Evolutionary conservation across 2,329 filamentous ascomycete species (phyloP).

Genomic region (Fusarium bulbicola): DNA sequence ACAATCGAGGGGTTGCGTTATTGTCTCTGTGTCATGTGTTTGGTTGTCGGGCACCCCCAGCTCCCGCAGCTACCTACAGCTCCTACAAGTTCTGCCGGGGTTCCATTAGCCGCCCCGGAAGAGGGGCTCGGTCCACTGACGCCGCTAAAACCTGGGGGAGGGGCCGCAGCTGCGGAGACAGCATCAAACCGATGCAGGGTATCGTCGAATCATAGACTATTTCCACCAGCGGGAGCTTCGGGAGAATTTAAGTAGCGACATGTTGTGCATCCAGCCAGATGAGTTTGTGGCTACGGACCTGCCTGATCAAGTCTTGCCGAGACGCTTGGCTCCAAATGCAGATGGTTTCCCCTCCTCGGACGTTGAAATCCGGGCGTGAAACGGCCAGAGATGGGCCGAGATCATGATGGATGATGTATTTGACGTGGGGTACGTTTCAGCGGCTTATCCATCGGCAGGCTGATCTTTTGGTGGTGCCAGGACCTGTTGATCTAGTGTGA

Average conservation of each 20-base stretch:
- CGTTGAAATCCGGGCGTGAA: conserved; percentile 22
- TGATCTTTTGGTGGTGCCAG: background rate
- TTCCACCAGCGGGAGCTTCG: conserved; percentile 24
- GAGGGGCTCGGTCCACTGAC: conserved; percentile 24
- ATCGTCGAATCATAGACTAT: conserved; percentile 18
- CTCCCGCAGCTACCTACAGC: background rate
- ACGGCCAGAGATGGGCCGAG: conserved; percentile 20
- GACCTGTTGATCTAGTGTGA: background rate
- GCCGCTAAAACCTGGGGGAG: conserved; percentile 37
- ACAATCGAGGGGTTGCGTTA: conserved; percentile 28
- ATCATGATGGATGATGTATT: conserved; percentile 26
- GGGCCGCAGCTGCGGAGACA: conserved; percentile 21
- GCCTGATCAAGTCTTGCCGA: conserved; percentile 23
- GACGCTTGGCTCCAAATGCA: conserved; percentile 16
- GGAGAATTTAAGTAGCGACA: conserved; percentile 9
- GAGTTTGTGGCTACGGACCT: background rate
- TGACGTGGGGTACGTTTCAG: background rate
- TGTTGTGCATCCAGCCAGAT: background rate
- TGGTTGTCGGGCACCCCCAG: conserved; percentile 16
- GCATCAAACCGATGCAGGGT: conserved; percentile 1
- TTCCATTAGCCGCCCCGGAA: conserved; percentile 34
- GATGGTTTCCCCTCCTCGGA: conserved; percentile 22
- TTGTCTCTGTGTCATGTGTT: conserved; percentile 37
- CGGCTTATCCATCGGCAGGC: background rate
- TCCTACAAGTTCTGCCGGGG: conserved; percentile 5